Evolutionary conservation across 2,329 filamentous ascomycete species (phyloP), one percentile per base, ranked within the genome.

Genomic region (Colletotrichum costaricense): DNA sequence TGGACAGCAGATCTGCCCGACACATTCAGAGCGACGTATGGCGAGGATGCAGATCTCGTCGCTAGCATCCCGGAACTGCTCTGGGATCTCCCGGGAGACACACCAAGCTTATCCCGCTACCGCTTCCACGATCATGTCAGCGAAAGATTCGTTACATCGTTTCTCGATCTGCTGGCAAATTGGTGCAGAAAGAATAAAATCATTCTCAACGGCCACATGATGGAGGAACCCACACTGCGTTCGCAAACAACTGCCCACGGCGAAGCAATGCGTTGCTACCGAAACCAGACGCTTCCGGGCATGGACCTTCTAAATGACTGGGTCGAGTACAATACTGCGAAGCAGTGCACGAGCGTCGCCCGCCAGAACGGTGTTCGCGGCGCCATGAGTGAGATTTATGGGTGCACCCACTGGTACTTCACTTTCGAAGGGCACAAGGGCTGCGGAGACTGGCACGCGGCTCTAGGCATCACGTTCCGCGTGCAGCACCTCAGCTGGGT

Each of bases 391-490:
- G 79, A 81, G 69, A 77, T 80, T 6, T 80, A 81, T 57, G 80
- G 79, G 12, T 78, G 78, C 33, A 80, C 79, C 5, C 77, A 80
- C 66, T 81, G 79, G 79, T 75, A 75, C 28, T 81, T 81, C 46
- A 78, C 78, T 26, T 80, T 81, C 9, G 78, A 80, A 64, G 80
- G 78, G 0, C 80, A 81, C 60, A 81, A 81, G 75, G 79, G 78
- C 4, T 78, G 77, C 38, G 80, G 80, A 16, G 80, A 81, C 71
- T 81, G 80, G 80, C 80, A 81, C 66, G 80, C 80, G 9, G 80
- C 79, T 0, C 75, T 81, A 4, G 80, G 80, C 14, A 79, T 81
- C 33, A 81, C 79, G 16, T 79, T 80, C 22, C 75, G 79, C 26
- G 79, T 80, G 8, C 80, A 78, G 57, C 80, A 81, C 63, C 76